Evolutionary conservation across 495 filamentous ascomycete species (phyloP).

Genomic region (Aspergillus haitiensis): DNA sequence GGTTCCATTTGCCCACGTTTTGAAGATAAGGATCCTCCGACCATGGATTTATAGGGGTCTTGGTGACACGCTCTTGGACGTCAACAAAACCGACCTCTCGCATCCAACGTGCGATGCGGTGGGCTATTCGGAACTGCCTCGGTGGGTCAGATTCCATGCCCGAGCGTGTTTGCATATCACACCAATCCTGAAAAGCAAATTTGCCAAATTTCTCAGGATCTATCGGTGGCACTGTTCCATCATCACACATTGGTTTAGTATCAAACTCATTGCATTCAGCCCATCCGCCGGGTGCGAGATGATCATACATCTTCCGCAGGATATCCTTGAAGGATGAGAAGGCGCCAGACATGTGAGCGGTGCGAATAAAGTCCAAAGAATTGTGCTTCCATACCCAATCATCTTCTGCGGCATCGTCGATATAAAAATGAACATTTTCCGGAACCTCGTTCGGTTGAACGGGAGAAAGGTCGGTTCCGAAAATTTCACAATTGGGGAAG

Average conservation of each 20-base stretch:
- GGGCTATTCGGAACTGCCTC: constrained; percentile 52
- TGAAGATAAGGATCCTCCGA: constrained; percentile 55
- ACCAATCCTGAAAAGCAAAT: constrained; percentile 54
- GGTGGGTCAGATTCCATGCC: constrained; percentile 49
- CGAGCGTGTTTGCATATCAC: constrained; percentile 47
- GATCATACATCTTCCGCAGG: constrained; percentile 43
- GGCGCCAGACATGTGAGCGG: constrained; percentile 44
- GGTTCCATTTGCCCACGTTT: constrained; percentile 46
- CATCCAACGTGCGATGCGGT: constrained; percentile 56
- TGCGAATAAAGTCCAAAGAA: constrained; percentile 51
- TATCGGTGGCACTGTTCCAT: constrained; percentile 55
- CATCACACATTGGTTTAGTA: constrained; percentile 58
- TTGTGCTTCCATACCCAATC: constrained; percentile 51
- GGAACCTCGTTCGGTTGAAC: constrained; percentile 61
- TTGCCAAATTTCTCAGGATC: constrained; percentile 43
- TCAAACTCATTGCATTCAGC: constrained; percentile 65
- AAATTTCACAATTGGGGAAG: constrained; percentile 57
- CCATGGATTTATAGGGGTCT: constrained; percentile 62
- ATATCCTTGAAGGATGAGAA: constrained; percentile 43
- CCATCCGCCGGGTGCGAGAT: constrained; percentile 64
- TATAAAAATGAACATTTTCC: constrained; percentile 60
- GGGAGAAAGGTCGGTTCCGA: constrained; percentile 63
- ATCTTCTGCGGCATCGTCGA: constrained; percentile 53
- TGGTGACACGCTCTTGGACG: constrained; percentile 54
- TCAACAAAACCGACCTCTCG: constrained; percentile 63